Evolutionary conservation across 2,329 filamentous ascomycete species (phyloP).

Genomic region (Hymenotorrendiella dingleyae): DNA sequence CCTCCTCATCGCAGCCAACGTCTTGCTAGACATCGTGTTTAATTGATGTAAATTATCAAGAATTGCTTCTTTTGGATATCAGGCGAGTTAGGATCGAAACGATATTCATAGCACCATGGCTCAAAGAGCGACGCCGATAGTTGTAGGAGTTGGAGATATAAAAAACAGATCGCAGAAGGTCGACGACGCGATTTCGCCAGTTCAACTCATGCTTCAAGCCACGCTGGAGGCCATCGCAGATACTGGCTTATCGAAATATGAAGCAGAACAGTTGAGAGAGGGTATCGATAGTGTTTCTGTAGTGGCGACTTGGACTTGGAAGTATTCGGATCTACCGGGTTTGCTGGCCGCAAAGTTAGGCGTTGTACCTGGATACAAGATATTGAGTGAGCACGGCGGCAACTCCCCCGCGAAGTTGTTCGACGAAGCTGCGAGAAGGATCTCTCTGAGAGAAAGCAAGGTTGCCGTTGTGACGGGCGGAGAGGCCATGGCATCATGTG

Average conservation of each 20-base stretch:
- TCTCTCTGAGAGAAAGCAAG: constrained; percentile 46
- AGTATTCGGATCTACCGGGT: constrained; percentile 52
- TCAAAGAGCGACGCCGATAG: constrained; percentile 39
- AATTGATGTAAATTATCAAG: too few relatives aligned
- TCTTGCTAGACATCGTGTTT: too few relatives aligned
- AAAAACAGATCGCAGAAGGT: constrained; percentile 48
- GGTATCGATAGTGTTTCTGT: constrained; percentile 53
- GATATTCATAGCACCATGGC: not conserved
- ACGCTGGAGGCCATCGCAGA: constrained; percentile 47
- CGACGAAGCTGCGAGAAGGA: constrained; percentile 55
- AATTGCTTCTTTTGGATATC: too few relatives aligned
- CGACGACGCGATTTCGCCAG: constrained; percentile 52
- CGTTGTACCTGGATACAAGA: constrained; percentile 40
- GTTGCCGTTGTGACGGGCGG: constrained; percentile 57
- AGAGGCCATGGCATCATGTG: constrained; percentile 57
- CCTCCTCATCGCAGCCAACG: too few relatives aligned
- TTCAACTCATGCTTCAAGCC: constrained; percentile 51
- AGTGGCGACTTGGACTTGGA: constrained; percentile 61
- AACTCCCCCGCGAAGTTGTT: constrained; percentile 56
- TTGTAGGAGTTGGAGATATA: constrained; percentile 58
- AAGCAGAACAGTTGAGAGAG: constrained; percentile 33
- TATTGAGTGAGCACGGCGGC: constrained; percentile 54
- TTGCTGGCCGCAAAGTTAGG: constrained; percentile 45
- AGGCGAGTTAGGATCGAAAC: too few relatives aligned
- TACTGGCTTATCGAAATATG: constrained; percentile 31